Base-by-base conservation (phyloP, 768 basidiomycete genomes). In the Galerina sulciceps region DNA sequence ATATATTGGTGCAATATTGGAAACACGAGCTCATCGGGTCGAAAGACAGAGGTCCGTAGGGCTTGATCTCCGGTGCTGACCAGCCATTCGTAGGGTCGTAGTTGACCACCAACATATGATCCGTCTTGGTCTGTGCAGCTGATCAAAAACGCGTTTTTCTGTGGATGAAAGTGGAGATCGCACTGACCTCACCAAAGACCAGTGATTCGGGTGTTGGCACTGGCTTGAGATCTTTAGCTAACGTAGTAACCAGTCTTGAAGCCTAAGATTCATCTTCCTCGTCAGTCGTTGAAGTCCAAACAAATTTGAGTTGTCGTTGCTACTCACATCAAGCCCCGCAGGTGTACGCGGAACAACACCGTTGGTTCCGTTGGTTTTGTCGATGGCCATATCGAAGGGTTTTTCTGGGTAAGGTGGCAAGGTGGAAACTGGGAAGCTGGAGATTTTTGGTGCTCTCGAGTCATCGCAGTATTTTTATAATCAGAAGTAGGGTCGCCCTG, bases 1-100 rank as follows among this genome's bases (percentile, higher is more conserved):
- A 95, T 14, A 89, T 84, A 61, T 86, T 83, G 35, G 92, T 87
- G 9, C 89, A 90, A 74, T 96, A 96, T 67, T 97, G 95, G 62
- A 97, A 81, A 47, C 94, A 94, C 42, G 88, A 68, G 79, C 85
- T 66, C 55, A 86, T 84, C 5, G 92, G 92, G 65, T 93, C 89
- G 10, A 94, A 73, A 3, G 73, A 70, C 40, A 94, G 66, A 2
- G 88, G 88, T 0, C 81, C 87, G 64, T 93, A 91, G 0, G 90
- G 89, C 65, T 84, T 87, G 67, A 93, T 89, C 64, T 88, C 83
- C 0, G 91, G 91, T 1, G 79, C 73, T 8, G 83, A 83, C 91
- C 91, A 93, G 10, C 91, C 90, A 4, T 72, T 78, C 15, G 69
- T 62, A 0, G 88, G 86, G 48, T 87, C 79, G 73, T 85, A 91